Base-by-base conservation (phyloP, 2,329 filamentous ascomycete species). In the Balansia obtecta region DNA sequence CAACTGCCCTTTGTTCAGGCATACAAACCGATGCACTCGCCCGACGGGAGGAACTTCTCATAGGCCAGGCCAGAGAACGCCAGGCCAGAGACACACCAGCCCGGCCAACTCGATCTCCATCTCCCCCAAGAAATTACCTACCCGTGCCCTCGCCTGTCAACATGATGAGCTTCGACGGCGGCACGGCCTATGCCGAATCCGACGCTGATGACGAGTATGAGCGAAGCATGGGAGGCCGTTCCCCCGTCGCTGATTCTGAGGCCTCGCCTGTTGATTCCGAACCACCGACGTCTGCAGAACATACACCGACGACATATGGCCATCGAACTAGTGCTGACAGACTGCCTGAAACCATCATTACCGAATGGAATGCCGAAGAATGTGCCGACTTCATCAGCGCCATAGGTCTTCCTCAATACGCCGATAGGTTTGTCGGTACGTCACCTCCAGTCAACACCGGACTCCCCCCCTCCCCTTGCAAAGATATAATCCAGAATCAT, bases 171-270 rank as follows among this genome's bases (percentile, higher is more conserved):
- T 82, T 82, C 69, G 77, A 79, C 60, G 74, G 75, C 55, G 80
- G 80, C 61, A 83, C 80, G 57, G 79, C 82, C 54, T 89, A 88
- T 67, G 81, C 86, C 65, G 86, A 88, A 69, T 88, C 82, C 57
- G 86, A 88, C 63, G 85, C 84, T 60, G 86, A 88, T 68, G 86
- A 90, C 68, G 86, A 90, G 71, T 88, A 88, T 65, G 85, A 90
- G 74, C 76, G 83, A 63, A 83, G 82, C 65, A 74, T 83, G 57
- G 75, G 78, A 61, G 78, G 82, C 61, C 80, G 77, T 65, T 85
- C 82, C 6, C 85, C 82, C 52, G 77, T 80, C 57, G 74, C 81
- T 55, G 83, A 86, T 63, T 84, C 79, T 58, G 83, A 87, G 63
- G 72, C 74, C 54, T 85, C 82, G 41, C 81, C 82, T 52, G 85